A percentile compares a stretch with the other conserved stretches of the same genome.
Conservation (phyloP, 2,329 filamentous ascomycete species). For the Peltaster fructicola region DNA sequence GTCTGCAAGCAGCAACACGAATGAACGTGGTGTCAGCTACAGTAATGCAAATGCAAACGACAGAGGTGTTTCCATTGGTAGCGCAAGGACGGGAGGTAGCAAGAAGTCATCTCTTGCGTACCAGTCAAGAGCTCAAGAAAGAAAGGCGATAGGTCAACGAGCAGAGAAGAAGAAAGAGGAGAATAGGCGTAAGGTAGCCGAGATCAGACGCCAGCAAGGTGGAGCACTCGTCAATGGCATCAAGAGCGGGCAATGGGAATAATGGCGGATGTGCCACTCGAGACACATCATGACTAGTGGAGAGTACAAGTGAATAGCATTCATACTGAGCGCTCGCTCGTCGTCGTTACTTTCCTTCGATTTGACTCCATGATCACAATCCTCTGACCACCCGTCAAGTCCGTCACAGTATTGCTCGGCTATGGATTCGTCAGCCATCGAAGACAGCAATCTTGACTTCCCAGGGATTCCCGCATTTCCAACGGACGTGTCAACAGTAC, state of each 20-base stretch:
- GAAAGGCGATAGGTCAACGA: slow-evolving; percentile 32
- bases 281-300: too few species aligned
- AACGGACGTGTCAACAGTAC: slow-evolving; percentile 21
- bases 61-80: slow-evolving; percentile 24
- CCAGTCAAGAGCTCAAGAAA: slow-evolving; percentile 40
- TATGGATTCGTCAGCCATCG: too few species aligned
- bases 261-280: too few species aligned
- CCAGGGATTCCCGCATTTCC: slow-evolving; percentile 22
- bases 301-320: too few species aligned
- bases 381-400: too few species aligned
- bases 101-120: slow-evolving; percentile 44
- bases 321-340: too few species aligned
- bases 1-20: slow-evolving; percentile 1
- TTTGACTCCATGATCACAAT: too few species aligned
- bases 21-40: slow-evolving; percentile 7
- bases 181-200: slow-evolving; percentile 27
- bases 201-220: too few species aligned
- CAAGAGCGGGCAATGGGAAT: too few species aligned
- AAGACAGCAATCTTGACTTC: slow-evolving; percentile 10
- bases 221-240: too few species aligned
- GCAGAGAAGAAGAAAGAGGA: slow-evolving; percentile 34
- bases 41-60: slow-evolving; percentile 9
- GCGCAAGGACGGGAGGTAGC: slow-evolving; percentile 30
- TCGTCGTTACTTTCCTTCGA: too few species aligned
- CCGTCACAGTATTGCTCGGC: slow-evolving; percentile 17